These are phyloP conservation scores for Schizosaccharomyces versatilis DNA, from an alignment of 1,139 yeast species.

Conservation along the genomic window DNA sequence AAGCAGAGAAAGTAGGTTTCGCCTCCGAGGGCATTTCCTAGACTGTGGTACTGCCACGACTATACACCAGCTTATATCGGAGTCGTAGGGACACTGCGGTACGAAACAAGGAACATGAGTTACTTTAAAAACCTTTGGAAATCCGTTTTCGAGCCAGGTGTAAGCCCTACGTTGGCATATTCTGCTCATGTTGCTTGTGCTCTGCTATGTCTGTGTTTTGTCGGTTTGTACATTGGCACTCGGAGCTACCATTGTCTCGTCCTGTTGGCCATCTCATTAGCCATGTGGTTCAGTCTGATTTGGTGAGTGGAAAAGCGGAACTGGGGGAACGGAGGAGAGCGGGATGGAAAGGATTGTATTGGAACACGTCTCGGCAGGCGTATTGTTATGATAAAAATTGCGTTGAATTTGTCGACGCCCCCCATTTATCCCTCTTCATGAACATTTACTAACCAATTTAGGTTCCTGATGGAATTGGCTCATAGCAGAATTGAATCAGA, in stretches of 20 bases:
- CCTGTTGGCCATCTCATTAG: background rate
- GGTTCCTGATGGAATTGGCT: background rate
- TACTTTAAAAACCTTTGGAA: conserved; percentile 6
- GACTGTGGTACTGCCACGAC: no score
- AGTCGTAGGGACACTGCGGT: no score
- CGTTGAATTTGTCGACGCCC: background rate
- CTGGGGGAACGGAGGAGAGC: no score
- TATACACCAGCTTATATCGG: no score
- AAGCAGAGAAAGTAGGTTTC: no score
- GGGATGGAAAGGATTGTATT: no score
- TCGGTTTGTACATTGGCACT: background rate
- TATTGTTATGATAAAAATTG: background rate
- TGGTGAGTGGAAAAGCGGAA: background rate
- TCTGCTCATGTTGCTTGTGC: conserved; percentile 1
- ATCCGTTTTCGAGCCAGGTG: background rate
- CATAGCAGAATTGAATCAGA: background rate
- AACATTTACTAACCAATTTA: background rate
- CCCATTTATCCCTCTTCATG: background rate
- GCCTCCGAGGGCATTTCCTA: no score
- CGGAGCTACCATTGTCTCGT: background rate
- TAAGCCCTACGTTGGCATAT: background rate
- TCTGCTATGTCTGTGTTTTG: background rate
- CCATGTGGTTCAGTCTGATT: background rate
- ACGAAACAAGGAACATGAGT: conserved; percentile 5
- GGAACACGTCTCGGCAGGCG: background rate